A percentile compares a stretch with the other conserved stretches of the same genome.
Conservation (phyloP, 495 filamentous ascomycete genomes). For the Penicillium soppii region DNA sequence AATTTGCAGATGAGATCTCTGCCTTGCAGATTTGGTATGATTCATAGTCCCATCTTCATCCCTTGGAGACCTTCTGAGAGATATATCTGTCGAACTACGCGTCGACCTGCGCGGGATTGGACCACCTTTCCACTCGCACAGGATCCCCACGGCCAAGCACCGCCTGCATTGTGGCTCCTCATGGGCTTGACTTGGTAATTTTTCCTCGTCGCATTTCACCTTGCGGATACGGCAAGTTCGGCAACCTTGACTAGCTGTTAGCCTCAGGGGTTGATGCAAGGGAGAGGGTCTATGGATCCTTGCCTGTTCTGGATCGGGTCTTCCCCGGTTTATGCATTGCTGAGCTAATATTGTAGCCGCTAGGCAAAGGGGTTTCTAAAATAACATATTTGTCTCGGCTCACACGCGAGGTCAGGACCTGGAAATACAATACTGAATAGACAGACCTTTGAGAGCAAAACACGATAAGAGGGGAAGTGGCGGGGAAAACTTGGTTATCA, state of each 20-base stretch:
- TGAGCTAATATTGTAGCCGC: neutral
- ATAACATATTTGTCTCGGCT: neutral
- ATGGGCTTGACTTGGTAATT: conserved; percentile 17
- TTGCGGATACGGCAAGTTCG: conserved; percentile 37
- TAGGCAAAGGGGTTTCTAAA: neutral
- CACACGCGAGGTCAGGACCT: neutral
- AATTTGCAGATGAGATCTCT: neutral
- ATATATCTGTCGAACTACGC: neutral
- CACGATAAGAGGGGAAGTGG: conserved; percentile 10
- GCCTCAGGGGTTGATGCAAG: neutral
- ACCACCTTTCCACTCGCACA: conserved; percentile 33
- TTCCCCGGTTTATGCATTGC: conserved; percentile 28
- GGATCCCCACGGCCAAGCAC: conserved; percentile 25
- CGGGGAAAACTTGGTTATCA: neutral
- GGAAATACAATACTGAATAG: neutral
- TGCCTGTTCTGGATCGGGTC: conserved; percentile 36
- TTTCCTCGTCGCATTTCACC: conserved; percentile 39
- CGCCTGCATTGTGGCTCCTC: conserved; percentile 33
- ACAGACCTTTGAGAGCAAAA: neutral
- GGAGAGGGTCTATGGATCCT: conserved; percentile 15
- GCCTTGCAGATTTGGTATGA: neutral
- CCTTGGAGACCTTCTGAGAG: conserved; percentile 2
- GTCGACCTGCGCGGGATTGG: conserved; percentile 25
- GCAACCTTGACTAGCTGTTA: conserved; percentile 20
- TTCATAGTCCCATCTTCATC: neutral